Evolutionary conservation across 306 rosid genomes (phyloP).

Genomic region (Fragaria iinumae): DNA sequence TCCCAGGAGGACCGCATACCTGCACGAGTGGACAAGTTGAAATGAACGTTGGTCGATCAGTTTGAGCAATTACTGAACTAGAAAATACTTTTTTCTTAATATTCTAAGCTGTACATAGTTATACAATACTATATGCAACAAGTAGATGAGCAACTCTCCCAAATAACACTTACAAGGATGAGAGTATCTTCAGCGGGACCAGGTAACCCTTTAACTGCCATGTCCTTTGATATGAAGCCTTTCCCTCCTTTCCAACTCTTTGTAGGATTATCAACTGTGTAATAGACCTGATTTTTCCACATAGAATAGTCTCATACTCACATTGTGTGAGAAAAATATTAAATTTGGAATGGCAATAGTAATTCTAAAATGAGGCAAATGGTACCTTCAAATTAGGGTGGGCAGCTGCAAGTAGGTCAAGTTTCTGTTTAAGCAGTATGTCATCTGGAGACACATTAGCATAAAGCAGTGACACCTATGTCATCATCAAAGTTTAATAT

Average conservation of each 20-base stretch:
- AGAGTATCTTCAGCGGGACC: conserved; percentile 69
- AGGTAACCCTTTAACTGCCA: conserved; percentile 87
- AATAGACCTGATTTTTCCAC: conserved; percentile 54
- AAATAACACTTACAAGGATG: conserved; percentile 70
- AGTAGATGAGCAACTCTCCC: not conserved
- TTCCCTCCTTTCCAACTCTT: conserved; percentile 89
- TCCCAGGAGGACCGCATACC: conserved; percentile 99
- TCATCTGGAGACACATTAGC: conserved; percentile 91
- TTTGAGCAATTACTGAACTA: not conserved
- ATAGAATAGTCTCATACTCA: conserved; percentile 8
- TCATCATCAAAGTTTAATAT: conserved; percentile 30
- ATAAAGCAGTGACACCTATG: conserved; percentile 81
- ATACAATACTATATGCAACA: not conserved
- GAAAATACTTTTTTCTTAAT: not conserved
- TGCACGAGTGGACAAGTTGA: conserved; percentile 33
- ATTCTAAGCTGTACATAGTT: not conserved
- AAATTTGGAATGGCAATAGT: conserved; percentile 9
- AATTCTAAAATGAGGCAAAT: conserved; percentile 8
- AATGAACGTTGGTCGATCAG: conserved; percentile 9
- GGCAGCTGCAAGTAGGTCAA: conserved; percentile 71
- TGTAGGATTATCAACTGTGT: conserved; percentile 80
- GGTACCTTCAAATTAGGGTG: conserved; percentile 90
- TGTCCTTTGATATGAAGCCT: conserved; percentile 81
- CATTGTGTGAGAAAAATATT: conserved; percentile 6
- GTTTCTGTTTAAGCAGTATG: conserved; percentile 91